Percentiles rank a stretch among this genome's conserved stretches.
Conservation (phyloP, 305 asterid genomes). For the Rubia peregrina region DNA sequence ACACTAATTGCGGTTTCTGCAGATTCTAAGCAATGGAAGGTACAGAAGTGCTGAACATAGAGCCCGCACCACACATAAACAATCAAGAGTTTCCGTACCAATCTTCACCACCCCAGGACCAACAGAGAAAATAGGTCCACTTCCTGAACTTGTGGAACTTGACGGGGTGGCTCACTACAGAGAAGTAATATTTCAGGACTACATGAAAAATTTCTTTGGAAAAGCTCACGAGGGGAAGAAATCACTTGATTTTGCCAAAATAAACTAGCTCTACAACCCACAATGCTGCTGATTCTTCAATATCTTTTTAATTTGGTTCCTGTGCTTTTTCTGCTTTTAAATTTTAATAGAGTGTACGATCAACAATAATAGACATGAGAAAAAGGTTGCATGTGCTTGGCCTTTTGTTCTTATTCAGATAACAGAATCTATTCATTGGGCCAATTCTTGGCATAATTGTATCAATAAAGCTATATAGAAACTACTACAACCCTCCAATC, state of each 20-base stretch:
- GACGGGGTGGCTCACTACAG: slow-evolving; percentile 25
- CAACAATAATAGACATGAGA: not conserved
- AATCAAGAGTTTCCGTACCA: slow-evolving; percentile 28
- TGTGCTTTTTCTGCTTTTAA: not conserved
- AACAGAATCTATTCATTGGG: not conserved
- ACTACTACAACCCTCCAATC: not conserved
- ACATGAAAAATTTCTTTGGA: slow-evolving; percentile 29
- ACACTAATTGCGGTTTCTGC: not conserved
- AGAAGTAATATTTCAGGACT: slow-evolving; percentile 26
- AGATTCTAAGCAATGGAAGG: slow-evolving; percentile 23
- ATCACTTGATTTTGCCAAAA: slow-evolving; percentile 24
- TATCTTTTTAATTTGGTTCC: not conserved
- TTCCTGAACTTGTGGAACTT: slow-evolving; percentile 25
- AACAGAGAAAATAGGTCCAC: slow-evolving; percentile 24
- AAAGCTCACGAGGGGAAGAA: slow-evolving; percentile 30
- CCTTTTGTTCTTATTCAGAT: not conserved
- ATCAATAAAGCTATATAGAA: not conserved
- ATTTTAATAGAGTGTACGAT: not conserved
- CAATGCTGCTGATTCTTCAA: not conserved
- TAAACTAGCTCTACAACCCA: not conserved
- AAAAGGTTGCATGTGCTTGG: not conserved
- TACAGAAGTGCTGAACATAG: slow-evolving; percentile 33
- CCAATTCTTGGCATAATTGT: not conserved
- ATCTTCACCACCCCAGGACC: slow-evolving; percentile 25
- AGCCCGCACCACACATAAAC: slow-evolving; percentile 25